Conservation (phyloP, 2,329 filamentous ascomycete genomes). For the Penicillium sp. region DNA sequence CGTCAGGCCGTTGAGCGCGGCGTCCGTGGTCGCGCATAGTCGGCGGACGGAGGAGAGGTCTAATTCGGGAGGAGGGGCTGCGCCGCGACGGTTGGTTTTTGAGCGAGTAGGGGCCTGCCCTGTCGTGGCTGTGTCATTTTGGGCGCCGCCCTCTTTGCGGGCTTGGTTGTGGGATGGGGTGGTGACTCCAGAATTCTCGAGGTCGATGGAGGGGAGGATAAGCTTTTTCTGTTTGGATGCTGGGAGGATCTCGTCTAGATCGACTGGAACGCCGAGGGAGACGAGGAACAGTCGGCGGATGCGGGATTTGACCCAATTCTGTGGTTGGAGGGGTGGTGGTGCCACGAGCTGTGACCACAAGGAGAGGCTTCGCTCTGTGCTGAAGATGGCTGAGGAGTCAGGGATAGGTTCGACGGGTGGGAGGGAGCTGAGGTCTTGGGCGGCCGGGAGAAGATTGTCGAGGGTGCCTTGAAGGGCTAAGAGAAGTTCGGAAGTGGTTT, state of each 20-base stretch:
- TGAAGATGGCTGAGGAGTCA: slow-evolving; percentile 64
- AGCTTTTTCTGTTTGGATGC: slow-evolving; percentile 98
- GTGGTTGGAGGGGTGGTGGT: slow-evolving; percentile 89
- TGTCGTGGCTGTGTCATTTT: slow-evolving; percentile 20
- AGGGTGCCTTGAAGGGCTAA: slow-evolving; percentile 41
- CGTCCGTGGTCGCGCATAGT: slow-evolving; percentile 80
- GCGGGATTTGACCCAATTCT: slow-evolving; percentile 95
- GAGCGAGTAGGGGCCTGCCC: slow-evolving; percentile 32
- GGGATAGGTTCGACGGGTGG: slow-evolving; percentile 43
- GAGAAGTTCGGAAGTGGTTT: slow-evolving; percentile 42
- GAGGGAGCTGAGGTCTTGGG: slow-evolving; percentile 38
- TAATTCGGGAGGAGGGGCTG: slow-evolving; percentile 70
- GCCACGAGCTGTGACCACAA: slow-evolving; percentile 96
- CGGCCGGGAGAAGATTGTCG: slow-evolving; percentile 47
- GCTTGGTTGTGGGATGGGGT: slow-evolving; percentile 51
- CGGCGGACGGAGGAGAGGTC: slow-evolving; percentile 78
- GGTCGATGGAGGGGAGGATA: slow-evolving; percentile 76
- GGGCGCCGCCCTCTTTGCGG: slow-evolving; percentile 29
- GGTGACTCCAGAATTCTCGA: slow-evolving; percentile 56
- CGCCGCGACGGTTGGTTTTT: slow-evolving; percentile 42
- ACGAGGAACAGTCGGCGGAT: slow-evolving; percentile 95
- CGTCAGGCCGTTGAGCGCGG: slow-evolving; percentile 77
- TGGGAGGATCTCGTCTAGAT: slow-evolving; percentile 94
- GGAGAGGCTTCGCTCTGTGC: slow-evolving; percentile 82
- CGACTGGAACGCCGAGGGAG: slow-evolving; percentile 91